phyloP scores from a whole-genome alignment of 805 yeast genomes.

The Metschnikowia borealis region DNA sequence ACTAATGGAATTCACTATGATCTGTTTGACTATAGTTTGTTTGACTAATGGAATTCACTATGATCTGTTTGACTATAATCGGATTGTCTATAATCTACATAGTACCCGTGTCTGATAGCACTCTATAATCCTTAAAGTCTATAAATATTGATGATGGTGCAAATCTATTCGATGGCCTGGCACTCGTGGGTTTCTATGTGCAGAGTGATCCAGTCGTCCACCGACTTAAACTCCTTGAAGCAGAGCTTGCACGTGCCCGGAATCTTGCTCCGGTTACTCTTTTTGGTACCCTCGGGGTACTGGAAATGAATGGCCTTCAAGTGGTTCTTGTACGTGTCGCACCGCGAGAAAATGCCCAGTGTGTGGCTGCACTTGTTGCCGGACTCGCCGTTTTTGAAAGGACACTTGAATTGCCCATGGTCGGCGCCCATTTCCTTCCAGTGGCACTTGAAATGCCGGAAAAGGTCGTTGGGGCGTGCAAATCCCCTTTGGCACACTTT shows the following conservation, averaged over 20 bases:
- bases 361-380: slow-evolving; percentile 60
- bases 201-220: slow-evolving; percentile 72
- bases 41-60: too few species aligned
- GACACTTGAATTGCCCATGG: slow-evolving; percentile 74
- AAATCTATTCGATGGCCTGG: slow-evolving; percentile 7
- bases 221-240: slow-evolving; percentile 57
- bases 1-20: too few species aligned
- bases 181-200: slow-evolving; percentile 62
- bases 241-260: slow-evolving; percentile 79
- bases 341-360: slow-evolving; percentile 80
- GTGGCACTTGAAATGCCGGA: slow-evolving; percentile 82
- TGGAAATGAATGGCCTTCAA: slow-evolving; percentile 84
- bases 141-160: not conserved
- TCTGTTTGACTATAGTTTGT: too few species aligned
- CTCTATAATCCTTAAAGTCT: not conserved
- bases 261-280: slow-evolving; percentile 64
- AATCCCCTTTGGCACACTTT: slow-evolving; percentile 78
- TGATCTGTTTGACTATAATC: too few species aligned
- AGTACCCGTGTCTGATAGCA: too few species aligned
- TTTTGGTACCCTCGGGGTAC: slow-evolving; percentile 83
- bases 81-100: too few species aligned
- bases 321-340: slow-evolving; percentile 91
- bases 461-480: slow-evolving; percentile 81
- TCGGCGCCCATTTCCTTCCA: slow-evolving; percentile 69
- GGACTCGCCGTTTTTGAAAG: slow-evolving; percentile 46